These are phyloP conservation scores for Hymenoscyphus scutula DNA, from an alignment of 2,329 filamentous ascomycete species.

Conservation along the genomic window DNA sequence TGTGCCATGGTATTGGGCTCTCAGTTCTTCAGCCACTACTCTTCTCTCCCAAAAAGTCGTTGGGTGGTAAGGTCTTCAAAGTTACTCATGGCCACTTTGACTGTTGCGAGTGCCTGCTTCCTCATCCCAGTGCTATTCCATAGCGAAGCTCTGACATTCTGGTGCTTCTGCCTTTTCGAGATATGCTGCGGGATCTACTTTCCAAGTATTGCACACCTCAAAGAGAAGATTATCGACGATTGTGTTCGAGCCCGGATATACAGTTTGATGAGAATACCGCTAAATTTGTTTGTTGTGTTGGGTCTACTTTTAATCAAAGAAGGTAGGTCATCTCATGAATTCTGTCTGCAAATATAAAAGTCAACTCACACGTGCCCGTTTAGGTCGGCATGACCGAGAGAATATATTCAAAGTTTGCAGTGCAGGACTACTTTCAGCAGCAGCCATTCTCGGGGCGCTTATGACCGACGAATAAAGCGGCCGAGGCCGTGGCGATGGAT, in stretches of 20 bases:
- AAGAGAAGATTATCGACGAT: constrained; percentile 52
- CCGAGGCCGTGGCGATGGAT: not conserved
- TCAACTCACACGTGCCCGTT: not conserved
- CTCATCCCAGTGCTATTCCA: constrained; percentile 43
- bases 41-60: constrained; percentile 9
- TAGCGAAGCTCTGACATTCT: constrained; percentile 48
- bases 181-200: constrained; percentile 56
- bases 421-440: constrained; percentile 1
- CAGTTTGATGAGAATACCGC: constrained; percentile 53
- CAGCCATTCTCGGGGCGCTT: not conserved
- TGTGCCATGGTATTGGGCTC: constrained; percentile 57
- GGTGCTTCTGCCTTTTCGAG: constrained; percentile 57
- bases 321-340: constrained; percentile 32
- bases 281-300: constrained; percentile 54
- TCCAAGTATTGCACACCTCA: constrained; percentile 53
- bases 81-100: constrained; percentile 40
- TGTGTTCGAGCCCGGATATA: constrained; percentile 52
- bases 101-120: constrained; percentile 39
- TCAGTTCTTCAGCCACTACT: constrained; percentile 44
- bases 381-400: constrained; percentile 13
- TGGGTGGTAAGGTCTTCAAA: constrained; percentile 14
- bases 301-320: constrained; percentile 46
- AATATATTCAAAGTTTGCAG: constrained; percentile 8
- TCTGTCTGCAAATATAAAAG: not conserved
- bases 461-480: not conserved